phyloP scores from a whole-genome alignment of 192 early-diverging fungal genomes.

The Coemansia sp. region DNA sequence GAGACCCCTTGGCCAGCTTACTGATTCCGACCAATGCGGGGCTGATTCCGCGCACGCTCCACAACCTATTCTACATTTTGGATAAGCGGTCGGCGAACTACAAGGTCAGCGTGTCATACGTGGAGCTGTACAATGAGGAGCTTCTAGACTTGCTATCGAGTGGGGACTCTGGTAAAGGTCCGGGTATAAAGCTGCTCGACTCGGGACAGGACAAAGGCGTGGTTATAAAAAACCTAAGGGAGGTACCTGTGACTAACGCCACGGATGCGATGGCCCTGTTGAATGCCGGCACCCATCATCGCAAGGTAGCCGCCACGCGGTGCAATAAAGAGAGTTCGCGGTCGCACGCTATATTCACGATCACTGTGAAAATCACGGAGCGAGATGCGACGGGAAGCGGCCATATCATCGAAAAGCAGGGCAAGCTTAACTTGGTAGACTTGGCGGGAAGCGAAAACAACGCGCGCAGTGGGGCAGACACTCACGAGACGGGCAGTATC shows the following conservation, averaged over 20 bases:
- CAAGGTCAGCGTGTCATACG: slow-evolving; percentile 82
- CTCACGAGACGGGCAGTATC: slow-evolving; percentile 89
- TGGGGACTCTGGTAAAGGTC: slow-evolving; percentile 14
- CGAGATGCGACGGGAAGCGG: slow-evolving; percentile 64
- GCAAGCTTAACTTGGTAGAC: slow-evolving; percentile 96
- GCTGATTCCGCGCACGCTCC: slow-evolving; percentile 88
- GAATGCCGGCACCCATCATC: slow-evolving; percentile 71
- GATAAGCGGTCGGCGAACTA: slow-evolving; percentile 74
- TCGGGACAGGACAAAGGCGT: slow-evolving; percentile 72
- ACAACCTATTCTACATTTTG: slow-evolving; percentile 76
- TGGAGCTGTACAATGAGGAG: slow-evolving; percentile 97
- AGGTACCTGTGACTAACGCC: slow-evolving; percentile 73
- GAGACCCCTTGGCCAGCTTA: slow-evolving; percentile 14
- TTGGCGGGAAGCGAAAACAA: slow-evolving; percentile 96
- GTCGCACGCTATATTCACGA: slow-evolving; percentile 91
- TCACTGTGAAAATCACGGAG: slow-evolving; percentile 90
- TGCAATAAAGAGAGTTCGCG: slow-evolving; percentile 93
- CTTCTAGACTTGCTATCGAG: slow-evolving; percentile 78
- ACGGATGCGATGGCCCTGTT: slow-evolving; percentile 75
- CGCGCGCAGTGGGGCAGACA: slow-evolving; percentile 87
- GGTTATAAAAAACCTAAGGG: slow-evolving; percentile 82
- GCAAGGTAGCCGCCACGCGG: slow-evolving; percentile 83
- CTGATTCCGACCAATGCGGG: slow-evolving; percentile 65
- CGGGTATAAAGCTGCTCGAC: slow-evolving; percentile 70
- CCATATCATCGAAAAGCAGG: slow-evolving; percentile 88